These are phyloP conservation scores for Ophiorrhiza pumila DNA, from an alignment of 257 asterid species.

Conservation along the genomic window DNA sequence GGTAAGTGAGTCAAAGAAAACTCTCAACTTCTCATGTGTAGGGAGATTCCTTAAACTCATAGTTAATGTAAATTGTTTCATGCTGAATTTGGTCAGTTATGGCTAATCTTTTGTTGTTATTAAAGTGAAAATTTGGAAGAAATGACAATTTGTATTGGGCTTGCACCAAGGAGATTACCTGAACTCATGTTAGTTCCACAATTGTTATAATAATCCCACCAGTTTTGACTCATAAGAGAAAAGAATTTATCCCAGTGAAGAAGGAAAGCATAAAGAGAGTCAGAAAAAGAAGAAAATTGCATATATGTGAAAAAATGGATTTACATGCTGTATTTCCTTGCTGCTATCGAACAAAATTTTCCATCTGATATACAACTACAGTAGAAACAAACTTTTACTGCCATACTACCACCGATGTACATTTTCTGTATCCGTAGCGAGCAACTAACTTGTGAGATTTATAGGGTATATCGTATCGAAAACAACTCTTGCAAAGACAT, in stretches of 20 bases:
- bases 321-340: background rate
- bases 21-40: too few relatives aligned
- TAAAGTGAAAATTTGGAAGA: too few relatives aligned
- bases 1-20: too few relatives aligned
- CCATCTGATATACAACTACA: background rate
- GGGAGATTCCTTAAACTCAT: too few relatives aligned
- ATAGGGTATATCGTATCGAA: slow-evolving; percentile 81
- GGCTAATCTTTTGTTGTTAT: too few relatives aligned
- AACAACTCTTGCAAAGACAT: slow-evolving; percentile 81
- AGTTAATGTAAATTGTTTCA: too few relatives aligned
- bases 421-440: background rate
- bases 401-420: background rate
- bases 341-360: background rate
- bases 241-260: background rate
- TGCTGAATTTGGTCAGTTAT: too few relatives aligned
- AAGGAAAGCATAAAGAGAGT: background rate
- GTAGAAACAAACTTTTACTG: background rate
- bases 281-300: background rate
- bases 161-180: too few relatives aligned
- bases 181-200: too few relatives aligned
- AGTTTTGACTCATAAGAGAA: too few relatives aligned
- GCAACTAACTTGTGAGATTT: slow-evolving; percentile 10
- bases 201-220: too few relatives aligned
- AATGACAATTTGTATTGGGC: too few relatives aligned
- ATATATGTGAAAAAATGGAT: background rate